Conservation (phyloP, 2,329 filamentous ascomycete genomes). For the Triangularia verruculosa region DNA sequence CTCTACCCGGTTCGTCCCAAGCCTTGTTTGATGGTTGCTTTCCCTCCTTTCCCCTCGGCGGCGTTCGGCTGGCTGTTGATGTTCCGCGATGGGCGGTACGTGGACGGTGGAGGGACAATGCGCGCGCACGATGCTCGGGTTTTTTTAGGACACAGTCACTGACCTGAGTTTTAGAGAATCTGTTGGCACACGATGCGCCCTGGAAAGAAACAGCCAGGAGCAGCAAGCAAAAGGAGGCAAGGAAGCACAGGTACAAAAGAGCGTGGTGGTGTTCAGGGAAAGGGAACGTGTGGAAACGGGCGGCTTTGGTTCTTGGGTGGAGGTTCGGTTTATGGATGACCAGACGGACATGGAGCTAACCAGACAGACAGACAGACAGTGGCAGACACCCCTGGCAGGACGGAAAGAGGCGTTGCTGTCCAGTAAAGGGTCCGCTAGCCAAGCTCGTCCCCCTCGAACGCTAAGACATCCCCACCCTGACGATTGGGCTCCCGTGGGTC, state of each 20-base stretch:
- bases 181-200: slow-evolving; percentile 41
- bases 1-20: not conserved
- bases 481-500: slow-evolving; percentile 27
- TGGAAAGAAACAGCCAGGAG: slow-evolving; percentile 42
- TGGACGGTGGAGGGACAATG: slow-evolving; percentile 9
- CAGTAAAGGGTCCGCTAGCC: slow-evolving; percentile 19
- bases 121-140: not conserved
- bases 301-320: slow-evolving; percentile 22
- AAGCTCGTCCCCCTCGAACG: slow-evolving; percentile 21
- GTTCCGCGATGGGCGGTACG: slow-evolving; percentile 38
- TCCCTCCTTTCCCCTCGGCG: not conserved
- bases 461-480: slow-evolving; percentile 25
- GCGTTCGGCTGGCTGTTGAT: not conserved
- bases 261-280: slow-evolving; percentile 33
- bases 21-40: not conserved
- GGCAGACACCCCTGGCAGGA: slow-evolving; percentile 21
- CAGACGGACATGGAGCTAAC: slow-evolving; percentile 9
- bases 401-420: slow-evolving; percentile 13
- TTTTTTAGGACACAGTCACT: slow-evolving; percentile 25
- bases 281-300: slow-evolving; percentile 21
- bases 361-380: slow-evolving; percentile 7
- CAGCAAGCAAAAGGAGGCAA: slow-evolving; percentile 34
- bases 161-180: slow-evolving; percentile 35
- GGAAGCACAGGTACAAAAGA: slow-evolving; percentile 37
- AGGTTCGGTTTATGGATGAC: slow-evolving; percentile 30